Evolutionary conservation across 768 basidiomycete species (phyloP).

Genomic region (Gloeopeniophorella convolvens): DNA sequence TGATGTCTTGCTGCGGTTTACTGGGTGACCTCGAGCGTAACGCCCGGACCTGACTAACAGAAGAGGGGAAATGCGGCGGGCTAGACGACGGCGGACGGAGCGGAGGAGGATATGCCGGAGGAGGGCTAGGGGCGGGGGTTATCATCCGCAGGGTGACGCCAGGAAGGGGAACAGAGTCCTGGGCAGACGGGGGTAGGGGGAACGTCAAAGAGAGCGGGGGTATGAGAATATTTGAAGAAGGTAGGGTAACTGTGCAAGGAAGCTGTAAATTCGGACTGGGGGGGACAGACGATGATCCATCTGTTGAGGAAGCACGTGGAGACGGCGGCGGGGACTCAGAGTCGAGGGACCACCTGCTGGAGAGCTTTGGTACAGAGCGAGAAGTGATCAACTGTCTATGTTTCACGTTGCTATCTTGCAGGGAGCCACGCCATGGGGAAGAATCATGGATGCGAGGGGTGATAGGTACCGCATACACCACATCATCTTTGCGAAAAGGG

Average conservation of each 20-base stretch:
- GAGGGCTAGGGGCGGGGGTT: constrained; percentile 3
- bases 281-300: background rate
- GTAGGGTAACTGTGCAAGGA: background rate
- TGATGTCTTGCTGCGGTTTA: background rate
- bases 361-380: constrained; percentile 3
- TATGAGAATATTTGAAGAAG: background rate
- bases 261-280: background rate
- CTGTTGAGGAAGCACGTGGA: background rate
- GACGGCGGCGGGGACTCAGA: constrained; percentile 2
- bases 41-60: background rate
- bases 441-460: background rate
- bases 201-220: constrained; percentile 18
- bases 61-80: constrained; percentile 9
- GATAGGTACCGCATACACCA: background rate
- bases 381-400: background rate
- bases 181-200: constrained; percentile 14
- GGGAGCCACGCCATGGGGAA: background rate
- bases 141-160: constrained; percentile 12
- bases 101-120: constrained; percentile 15
- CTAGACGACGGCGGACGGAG: constrained; percentile 3
- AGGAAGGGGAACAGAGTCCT: background rate
- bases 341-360: constrained; percentile 8
- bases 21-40: background rate
- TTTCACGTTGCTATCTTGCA: background rate
- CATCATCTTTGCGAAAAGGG: constrained; percentile 19